Conservation (phyloP, 139 green algal genomes). For the Coelastrella sp. region DNA sequence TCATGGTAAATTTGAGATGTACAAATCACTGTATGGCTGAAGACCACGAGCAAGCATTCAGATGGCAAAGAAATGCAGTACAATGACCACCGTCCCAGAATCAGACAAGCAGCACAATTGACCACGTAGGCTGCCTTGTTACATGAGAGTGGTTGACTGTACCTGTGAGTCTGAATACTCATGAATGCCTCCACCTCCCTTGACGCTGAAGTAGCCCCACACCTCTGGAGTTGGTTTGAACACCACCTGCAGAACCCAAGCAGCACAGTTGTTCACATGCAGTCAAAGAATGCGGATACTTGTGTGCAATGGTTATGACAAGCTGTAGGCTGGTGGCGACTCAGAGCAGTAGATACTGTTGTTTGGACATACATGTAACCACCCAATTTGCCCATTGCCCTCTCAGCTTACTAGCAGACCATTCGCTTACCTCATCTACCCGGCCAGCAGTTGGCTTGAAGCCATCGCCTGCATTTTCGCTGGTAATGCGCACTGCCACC, state of each 20-base stretch:
- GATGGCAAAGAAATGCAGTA: background rate
- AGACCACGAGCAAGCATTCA: background rate
- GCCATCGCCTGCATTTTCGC: slow-evolving; percentile 94
- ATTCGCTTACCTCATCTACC: slow-evolving; percentile 90
- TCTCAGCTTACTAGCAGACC: slow-evolving; percentile 66
- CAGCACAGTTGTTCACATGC: too few species aligned
- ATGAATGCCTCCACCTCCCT: slow-evolving; percentile 94
- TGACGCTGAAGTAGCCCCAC: slow-evolving; percentile 99
- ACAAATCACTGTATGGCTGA: too few species aligned
- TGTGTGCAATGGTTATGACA: background rate
- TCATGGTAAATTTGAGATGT: too few species aligned
- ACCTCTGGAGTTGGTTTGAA: slow-evolving; percentile 66
- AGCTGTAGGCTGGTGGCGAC: background rate
- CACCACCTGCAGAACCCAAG: slow-evolving; percentile 4
- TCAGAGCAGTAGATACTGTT: background rate
- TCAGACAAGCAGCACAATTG: background rate
- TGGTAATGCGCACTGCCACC: slow-evolving; percentile 88
- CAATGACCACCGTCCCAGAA: background rate
- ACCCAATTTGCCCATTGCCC: background rate
- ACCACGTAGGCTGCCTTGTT: background rate
- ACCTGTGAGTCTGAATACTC: slow-evolving; percentile 98
- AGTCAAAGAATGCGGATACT: background rate
- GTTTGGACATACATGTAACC: too few species aligned
- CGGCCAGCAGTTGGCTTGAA: slow-evolving; percentile 97
- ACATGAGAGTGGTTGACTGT: background rate